phyloP scores from a whole-genome alignment of 495 filamentous ascomycete species.

The Penicillium paradoxum region DNA sequence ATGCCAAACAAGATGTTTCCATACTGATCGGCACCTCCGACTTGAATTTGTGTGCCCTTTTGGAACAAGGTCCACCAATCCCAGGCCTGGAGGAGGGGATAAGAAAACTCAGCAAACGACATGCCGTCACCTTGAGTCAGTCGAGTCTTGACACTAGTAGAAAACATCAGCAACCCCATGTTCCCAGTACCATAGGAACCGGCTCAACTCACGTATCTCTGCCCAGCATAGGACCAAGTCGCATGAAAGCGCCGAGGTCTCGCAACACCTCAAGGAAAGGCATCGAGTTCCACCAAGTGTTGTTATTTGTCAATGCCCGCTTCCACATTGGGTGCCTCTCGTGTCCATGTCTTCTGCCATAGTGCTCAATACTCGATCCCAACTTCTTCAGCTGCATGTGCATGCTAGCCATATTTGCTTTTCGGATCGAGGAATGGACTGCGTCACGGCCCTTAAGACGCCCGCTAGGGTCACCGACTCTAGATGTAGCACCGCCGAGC shows the following conservation, averaged over 20 bases:
- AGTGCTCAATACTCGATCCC: slow-evolving; percentile 62
- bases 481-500: slow-evolving; percentile 81
- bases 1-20: slow-evolving; percentile 94
- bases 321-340: slow-evolving; percentile 55
- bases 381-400: slow-evolving; percentile 75
- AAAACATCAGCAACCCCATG: slow-evolving; percentile 15
- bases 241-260: slow-evolving; percentile 62
- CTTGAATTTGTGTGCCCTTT: slow-evolving; percentile 68
- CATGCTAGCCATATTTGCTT: slow-evolving; percentile 69
- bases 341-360: slow-evolving; percentile 59
- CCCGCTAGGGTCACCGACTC: slow-evolving; percentile 83
- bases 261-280: slow-evolving; percentile 67
- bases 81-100: slow-evolving; percentile 93
- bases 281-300: slow-evolving; percentile 67
- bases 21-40: slow-evolving; percentile 93
- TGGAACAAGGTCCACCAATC: slow-evolving; percentile 86
- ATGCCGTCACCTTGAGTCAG: slow-evolving; percentile 80
- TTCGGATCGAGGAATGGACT: slow-evolving; percentile 49
- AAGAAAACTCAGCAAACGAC: slow-evolving; percentile 89
- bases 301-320: slow-evolving; percentile 70
- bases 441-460: slow-evolving; percentile 62
- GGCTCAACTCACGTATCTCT: slow-evolving; percentile 72
- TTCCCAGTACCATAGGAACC: neutral
- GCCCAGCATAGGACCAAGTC: slow-evolving; percentile 80
- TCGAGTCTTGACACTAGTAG: slow-evolving; percentile 68